Percentiles rank a stretch among this genome's conserved stretches.
phyloP scores from a whole-genome alignment of 345 rosid genomes.

The Lepidium sativum region DNA sequence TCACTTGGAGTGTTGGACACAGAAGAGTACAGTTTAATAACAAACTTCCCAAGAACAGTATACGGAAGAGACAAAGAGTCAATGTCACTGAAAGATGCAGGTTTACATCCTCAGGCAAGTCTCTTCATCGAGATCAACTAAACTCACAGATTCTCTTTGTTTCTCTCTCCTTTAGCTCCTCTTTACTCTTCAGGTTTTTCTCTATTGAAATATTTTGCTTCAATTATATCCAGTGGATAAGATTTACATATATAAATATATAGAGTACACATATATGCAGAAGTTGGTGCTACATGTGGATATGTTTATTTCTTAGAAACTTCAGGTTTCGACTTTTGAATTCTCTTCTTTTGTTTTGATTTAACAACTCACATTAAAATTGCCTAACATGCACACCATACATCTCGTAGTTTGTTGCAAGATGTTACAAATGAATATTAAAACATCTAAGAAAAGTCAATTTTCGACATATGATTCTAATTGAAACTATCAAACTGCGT shows the following conservation, averaged over 20 bases:
- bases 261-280: slow-evolving; percentile 1
- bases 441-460: not conserved
- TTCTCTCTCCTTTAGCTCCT: not conserved
- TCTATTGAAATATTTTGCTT: slow-evolving; percentile 9
- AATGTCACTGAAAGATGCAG: slow-evolving; percentile 66
- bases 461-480: not conserved
- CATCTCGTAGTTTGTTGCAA: not conserved
- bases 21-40: slow-evolving; percentile 70
- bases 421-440: not conserved
- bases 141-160: not conserved
- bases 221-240: slow-evolving; percentile 1
- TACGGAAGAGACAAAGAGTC: slow-evolving; percentile 63
- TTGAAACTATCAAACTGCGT: not conserved
- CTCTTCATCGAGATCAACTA: slow-evolving; percentile 90
- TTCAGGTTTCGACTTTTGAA: not conserved
- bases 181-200: not conserved
- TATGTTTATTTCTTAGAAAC: not conserved
- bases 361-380: not conserved
- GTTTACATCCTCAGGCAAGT: slow-evolving; percentile 98
- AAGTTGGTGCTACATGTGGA: not conserved
- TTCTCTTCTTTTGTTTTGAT: not conserved
- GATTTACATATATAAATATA: slow-evolving; percentile 4
- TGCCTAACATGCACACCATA: not conserved
- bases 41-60: slow-evolving; percentile 77
- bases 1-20: slow-evolving; percentile 74